Conservation (phyloP, 495 filamentous ascomycete species). For the Jackrogersella minutella region DNA sequence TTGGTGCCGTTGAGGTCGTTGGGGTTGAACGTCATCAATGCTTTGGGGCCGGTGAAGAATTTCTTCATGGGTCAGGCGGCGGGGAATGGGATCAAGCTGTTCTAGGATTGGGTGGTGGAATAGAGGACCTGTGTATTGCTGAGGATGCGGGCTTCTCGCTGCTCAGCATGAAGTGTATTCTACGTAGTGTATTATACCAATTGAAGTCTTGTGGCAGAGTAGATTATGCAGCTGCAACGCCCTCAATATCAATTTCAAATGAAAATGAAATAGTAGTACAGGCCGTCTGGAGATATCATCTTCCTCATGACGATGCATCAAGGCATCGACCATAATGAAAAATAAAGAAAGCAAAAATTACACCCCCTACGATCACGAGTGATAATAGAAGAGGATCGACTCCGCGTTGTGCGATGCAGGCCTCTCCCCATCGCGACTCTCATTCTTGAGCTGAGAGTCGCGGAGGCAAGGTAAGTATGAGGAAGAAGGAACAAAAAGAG, state of each 20-base stretch:
- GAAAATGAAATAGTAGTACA: background rate
- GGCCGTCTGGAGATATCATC: background rate
- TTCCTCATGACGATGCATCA: conserved; percentile 35
- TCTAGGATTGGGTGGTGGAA: conserved; percentile 31
- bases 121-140: background rate
- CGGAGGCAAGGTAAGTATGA: conserved; percentile 38
- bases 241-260: background rate
- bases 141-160: background rate
- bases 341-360: conserved; percentile 35
- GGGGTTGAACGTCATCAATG: conserved; percentile 80
- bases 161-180: background rate
- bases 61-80: conserved; percentile 92
- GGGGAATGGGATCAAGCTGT: conserved; percentile 61
- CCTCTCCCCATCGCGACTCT: conserved; percentile 20
- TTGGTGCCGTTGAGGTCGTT: conserved; percentile 78
- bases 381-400: conserved; percentile 38
- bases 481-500: conserved; percentile 43
- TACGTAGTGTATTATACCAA: background rate
- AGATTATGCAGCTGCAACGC: no score
- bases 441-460: conserved; percentile 24
- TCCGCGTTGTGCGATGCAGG: conserved; percentile 40
- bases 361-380: conserved; percentile 37
- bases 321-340: conserved; percentile 31
- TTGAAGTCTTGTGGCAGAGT: background rate
- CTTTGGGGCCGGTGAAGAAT: conserved; percentile 78